phyloP scores from a whole-genome alignment of 768 basidiomycete genomes.

The Kwoniella dendrophila region DNA sequence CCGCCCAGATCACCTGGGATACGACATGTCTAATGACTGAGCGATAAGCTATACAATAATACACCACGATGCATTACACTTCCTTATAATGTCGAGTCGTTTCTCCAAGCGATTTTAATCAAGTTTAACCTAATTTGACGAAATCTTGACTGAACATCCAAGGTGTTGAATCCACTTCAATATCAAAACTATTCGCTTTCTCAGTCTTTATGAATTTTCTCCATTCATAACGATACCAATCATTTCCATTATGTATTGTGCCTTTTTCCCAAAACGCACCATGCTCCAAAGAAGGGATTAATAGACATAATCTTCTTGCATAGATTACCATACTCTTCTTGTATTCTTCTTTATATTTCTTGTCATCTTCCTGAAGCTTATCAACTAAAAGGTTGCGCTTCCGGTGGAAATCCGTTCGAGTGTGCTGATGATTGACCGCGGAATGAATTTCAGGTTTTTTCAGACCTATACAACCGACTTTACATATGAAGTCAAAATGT shows the following conservation, averaged over 20 bases:
- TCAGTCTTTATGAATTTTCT: neutral
- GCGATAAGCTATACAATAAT: too few species aligned
- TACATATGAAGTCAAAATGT: too few species aligned
- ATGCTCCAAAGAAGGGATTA: neutral
- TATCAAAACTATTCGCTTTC: neutral
- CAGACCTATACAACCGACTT: too few species aligned
- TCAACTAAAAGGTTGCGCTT: too few species aligned
- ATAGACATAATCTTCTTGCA: neutral
- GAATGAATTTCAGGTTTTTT: too few species aligned
- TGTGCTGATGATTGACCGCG: too few species aligned
- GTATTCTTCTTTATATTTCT: too few species aligned
- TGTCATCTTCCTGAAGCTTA: too few species aligned
- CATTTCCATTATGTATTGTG: neutral
- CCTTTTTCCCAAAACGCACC: slow-evolving; percentile 8
- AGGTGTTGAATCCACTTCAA: neutral
- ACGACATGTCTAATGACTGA: too few species aligned
- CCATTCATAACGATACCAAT: slow-evolving; percentile 6
- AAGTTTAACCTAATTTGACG: neutral
- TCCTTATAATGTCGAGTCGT: neutral
- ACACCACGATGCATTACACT: too few species aligned
- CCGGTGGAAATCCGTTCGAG: too few species aligned
- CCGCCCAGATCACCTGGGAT: too few species aligned
- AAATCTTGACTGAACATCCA: neutral
- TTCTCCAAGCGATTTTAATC: neutral
- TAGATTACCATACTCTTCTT: neutral